These are phyloP conservation scores for Mediolabrus comicus DNA, from an alignment of 108 stramenopile genomes.

Conservation along the genomic window DNA sequence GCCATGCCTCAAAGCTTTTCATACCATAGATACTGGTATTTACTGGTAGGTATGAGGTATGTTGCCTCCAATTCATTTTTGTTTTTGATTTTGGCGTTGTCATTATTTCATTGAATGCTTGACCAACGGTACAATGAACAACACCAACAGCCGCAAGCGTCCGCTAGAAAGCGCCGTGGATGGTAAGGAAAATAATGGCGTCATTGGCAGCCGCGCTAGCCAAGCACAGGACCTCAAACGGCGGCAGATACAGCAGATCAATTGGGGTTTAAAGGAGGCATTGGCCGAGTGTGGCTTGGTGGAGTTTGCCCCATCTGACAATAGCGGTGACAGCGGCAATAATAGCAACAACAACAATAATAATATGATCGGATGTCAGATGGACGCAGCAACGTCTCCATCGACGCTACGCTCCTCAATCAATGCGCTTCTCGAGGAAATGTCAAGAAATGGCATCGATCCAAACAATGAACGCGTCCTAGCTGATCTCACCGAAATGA, in stretches of 20 bases:
- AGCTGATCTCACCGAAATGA: slow-evolving; percentile 9
- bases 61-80: too few relatives aligned
- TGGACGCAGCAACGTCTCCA: slow-evolving; percentile 15
- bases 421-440: slow-evolving; percentile 20
- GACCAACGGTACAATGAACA: too few relatives aligned
- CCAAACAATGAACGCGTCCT: slow-evolving; percentile 20
- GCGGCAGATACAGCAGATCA: slow-evolving; percentile 28
- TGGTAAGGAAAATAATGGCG: neutral
- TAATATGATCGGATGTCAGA: slow-evolving; percentile 18
- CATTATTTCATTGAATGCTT: neutral
- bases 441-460: slow-evolving; percentile 29
- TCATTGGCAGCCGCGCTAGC: neutral
- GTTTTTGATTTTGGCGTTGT: neutral
- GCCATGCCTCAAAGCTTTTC: too few relatives aligned
- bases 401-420: slow-evolving; percentile 23
- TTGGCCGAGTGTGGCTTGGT: slow-evolving; percentile 39
- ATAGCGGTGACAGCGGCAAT: neutral
- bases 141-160: slow-evolving; percentile 1
- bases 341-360: slow-evolving; percentile 5
- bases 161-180: neutral
- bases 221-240: slow-evolving; percentile 25
- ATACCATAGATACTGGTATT: too few relatives aligned
- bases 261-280: slow-evolving; percentile 43
- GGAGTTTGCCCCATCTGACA: slow-evolving; percentile 6
- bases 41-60: too few relatives aligned